Evolutionary conservation across 1,284 basidiomycete genomes (phyloP).

Genomic region (Leccinum pseudoinsigne): DNA sequence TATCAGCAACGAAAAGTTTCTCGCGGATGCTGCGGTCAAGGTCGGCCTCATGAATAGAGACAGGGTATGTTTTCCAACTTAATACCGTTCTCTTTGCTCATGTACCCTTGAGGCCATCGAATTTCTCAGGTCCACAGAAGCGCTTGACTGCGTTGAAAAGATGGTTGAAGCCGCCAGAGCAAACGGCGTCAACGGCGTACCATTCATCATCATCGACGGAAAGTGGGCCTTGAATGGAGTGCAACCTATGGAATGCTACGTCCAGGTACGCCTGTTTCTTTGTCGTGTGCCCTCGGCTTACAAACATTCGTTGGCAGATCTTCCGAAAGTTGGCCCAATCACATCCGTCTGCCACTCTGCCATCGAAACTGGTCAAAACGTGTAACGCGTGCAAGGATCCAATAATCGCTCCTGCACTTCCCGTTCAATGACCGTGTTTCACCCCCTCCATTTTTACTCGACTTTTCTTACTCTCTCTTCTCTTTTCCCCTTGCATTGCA

Average conservation of each 20-base stretch:
- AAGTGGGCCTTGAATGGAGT: conserved; percentile 79
- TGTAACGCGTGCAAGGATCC: conserved; percentile 27
- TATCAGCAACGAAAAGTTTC: conserved; percentile 55
- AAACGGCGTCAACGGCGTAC: conserved; percentile 77
- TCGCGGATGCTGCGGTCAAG: conserved; percentile 62
- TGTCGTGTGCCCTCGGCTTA: not conserved
- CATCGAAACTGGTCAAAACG: conserved; percentile 9
- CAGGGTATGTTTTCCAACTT: conserved; percentile 45
- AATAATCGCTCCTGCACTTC: conserved; percentile 17
- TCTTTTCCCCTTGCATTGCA: conserved; percentile 7
- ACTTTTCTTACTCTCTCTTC: not conserved
- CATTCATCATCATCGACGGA: conserved; percentile 77
- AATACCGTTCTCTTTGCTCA: not conserved
- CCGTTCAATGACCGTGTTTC: conserved; percentile 24
- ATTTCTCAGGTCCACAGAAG: conserved; percentile 70
- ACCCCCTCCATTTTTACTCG: not conserved
- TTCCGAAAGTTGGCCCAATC: conserved; percentile 33
- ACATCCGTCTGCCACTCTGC: conserved; percentile 4
- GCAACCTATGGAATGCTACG: conserved; percentile 69
- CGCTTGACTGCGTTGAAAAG: conserved; percentile 65
- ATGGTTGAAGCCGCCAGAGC: conserved; percentile 66
- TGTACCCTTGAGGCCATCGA: conserved; percentile 42
- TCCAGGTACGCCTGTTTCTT: conserved; percentile 50
- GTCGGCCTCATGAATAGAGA: conserved; percentile 59
- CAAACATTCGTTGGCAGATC: conserved; percentile 18